Base-by-base conservation (phyloP, 345 rosid species). In the Erodium maritimum region DNA sequence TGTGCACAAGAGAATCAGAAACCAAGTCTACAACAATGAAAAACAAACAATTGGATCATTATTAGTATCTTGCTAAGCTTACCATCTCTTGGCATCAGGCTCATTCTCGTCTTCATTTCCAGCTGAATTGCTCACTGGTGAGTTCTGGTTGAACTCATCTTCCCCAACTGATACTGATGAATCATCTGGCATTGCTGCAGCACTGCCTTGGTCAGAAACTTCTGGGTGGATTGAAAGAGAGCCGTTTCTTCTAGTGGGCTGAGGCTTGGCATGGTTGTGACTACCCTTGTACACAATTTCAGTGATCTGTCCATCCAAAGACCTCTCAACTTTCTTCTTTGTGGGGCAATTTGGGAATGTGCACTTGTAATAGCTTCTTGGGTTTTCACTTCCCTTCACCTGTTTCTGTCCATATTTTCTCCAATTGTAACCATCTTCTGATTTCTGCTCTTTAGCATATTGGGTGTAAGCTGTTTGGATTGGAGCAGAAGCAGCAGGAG, bases 371-470 rank as follows among this genome's bases (percentile, higher is more conserved):
- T 91, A 91, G 66, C 98, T 91, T 50, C 98, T 75, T 5, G 96
- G 98, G 57, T 88, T 88, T 64, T 91, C 98, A 25, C 98, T 88
- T 29, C 98, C 96, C 79, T 91, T 91, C 50, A 88, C 95, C 54
- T 86, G 95, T 69, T 91, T 91, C 65, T 91, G 96, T 16, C 98
- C 98, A n/a, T n/a, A n/a, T n/a, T n/a, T n/a, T n/a, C n/a, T n/a
- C n/a, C n/a, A n/a, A n/a, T n/a, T n/a, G n/a, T 91, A 91, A 21
- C 98, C 98, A 68, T 91, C 98, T 12, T 86, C 95, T 45, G 90
- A 76, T 67, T 80, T 84, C 4, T 25, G 33, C 33, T 25, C 33
- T 25, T 25, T 25, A 25, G 33, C 33, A 25, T 7, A 25, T 25
- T 25, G 33, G 33, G 4, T n/a, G n/a, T n/a, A n/a, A 42, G 12